A percentile compares a stretch with the other conserved stretches of the same genome.
These are phyloP conservation scores for Mimosa bimucronata DNA, from an alignment of 306 rosid species.

Conservation along the genomic window DNA sequence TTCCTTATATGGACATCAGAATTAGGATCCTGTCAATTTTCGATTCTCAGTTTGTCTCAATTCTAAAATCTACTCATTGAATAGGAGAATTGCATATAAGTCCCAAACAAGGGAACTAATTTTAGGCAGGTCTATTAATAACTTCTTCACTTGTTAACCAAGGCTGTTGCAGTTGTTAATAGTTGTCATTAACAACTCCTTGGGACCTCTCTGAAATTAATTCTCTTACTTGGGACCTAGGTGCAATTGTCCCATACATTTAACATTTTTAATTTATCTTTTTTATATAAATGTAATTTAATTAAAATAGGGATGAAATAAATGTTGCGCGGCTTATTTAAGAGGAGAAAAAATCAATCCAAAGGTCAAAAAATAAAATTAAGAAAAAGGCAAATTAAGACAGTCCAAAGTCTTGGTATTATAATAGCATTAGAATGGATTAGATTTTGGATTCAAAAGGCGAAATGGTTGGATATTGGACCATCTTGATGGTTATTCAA, in stretches of 20 bases:
- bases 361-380: background rate
- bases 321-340: background rate
- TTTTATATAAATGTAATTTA: background rate
- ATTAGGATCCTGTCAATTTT: background rate
- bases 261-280: background rate
- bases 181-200: too few relatives aligned
- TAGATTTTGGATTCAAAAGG: too few relatives aligned
- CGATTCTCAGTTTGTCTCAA: background rate
- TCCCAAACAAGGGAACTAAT: too few relatives aligned
- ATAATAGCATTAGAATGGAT: background rate
- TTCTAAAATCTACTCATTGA: background rate
- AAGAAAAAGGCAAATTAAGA: background rate
- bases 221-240: too few relatives aligned
- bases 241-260: too few relatives aligned
- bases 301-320: background rate
- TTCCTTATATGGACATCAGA: background rate
- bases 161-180: too few relatives aligned
- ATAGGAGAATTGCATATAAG: too few relatives aligned
- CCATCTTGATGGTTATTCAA: too few relatives aligned
- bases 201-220: too few relatives aligned
- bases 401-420: background rate
- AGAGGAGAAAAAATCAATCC: background rate
- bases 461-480: too few relatives aligned
- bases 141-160: too few relatives aligned
- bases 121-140: too few relatives aligned